Evolutionary conservation across 257 asterid genomes (phyloP).

Genomic region (Solanum pennellii): DNA sequence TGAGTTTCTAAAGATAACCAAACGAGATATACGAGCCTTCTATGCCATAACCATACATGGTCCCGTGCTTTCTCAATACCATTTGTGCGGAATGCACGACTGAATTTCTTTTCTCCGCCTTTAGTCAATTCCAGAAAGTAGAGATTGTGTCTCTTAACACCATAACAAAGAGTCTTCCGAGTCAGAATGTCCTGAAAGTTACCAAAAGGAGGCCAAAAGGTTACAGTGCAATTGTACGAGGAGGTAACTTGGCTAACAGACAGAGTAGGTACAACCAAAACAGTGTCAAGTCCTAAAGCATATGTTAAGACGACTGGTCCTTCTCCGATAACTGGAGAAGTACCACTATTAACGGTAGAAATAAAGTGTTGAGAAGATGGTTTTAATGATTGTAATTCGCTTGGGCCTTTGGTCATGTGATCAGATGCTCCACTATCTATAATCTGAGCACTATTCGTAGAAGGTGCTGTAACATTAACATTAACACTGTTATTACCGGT

Average conservation of each 20-base stretch:
- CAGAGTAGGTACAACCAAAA: neutral
- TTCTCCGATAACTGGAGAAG: neutral
- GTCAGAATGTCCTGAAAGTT: neutral
- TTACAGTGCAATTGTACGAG: neutral
- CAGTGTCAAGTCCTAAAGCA: neutral
- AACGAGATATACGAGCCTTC: neutral
- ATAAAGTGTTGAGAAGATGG: neutral
- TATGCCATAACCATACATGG: neutral
- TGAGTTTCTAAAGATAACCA: neutral
- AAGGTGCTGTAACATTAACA: neutral
- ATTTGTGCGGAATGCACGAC: neutral
- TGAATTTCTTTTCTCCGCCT: neutral
- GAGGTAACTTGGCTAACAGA: neutral
- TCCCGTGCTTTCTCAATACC: neutral
- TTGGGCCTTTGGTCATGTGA: neutral
- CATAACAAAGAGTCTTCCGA: neutral
- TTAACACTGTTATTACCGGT: neutral
- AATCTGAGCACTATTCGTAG: neutral
- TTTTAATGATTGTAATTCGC: neutral
- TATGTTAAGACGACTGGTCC: neutral
- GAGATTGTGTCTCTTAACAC: neutral
- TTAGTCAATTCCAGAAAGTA: too few species aligned
- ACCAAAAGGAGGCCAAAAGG: neutral
- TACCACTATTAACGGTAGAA: neutral
- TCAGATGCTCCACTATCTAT: neutral